phyloP scores from a whole-genome alignment of 164 flowering plant genomes.

The Kingdonia uniflora region DNA sequence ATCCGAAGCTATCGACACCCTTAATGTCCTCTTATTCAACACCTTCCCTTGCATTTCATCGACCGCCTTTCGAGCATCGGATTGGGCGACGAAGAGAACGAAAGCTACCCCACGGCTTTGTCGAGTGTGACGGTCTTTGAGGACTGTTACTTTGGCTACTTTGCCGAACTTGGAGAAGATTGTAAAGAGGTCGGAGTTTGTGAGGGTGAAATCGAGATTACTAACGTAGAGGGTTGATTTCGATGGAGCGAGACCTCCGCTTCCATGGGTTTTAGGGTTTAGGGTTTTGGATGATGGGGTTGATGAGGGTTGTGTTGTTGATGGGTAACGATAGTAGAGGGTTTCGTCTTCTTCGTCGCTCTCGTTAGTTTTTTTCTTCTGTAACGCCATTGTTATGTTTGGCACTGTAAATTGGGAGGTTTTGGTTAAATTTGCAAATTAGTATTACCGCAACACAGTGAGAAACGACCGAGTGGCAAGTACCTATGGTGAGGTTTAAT shows the following conservation, averaged over 20 bases:
- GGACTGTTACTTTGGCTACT: slow-evolving; percentile 75
- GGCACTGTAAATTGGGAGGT: too few relatives aligned
- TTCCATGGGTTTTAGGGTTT: slow-evolving; percentile 25
- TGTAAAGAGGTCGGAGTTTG: slow-evolving; percentile 89
- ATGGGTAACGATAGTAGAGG: slow-evolving; percentile 58
- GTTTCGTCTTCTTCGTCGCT: slow-evolving; percentile 70
- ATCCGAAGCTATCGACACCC: slow-evolving; percentile 65
- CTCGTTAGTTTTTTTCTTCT: too few relatives aligned
- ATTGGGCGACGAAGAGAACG: slow-evolving; percentile 58
- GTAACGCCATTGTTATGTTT: too few relatives aligned
- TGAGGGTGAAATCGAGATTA: slow-evolving; percentile 71
- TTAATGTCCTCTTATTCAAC: slow-evolving; percentile 58
- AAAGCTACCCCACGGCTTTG: slow-evolving; percentile 81
- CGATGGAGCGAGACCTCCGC: slow-evolving; percentile 84
- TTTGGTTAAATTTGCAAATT: too few relatives aligned
- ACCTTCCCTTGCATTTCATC: slow-evolving; percentile 56
- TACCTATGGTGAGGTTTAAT: too few relatives aligned
- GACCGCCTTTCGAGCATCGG: slow-evolving; percentile 60
- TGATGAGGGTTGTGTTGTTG: slow-evolving; percentile 24
- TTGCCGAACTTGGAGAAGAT: slow-evolving; percentile 96
- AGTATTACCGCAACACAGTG: too few relatives aligned
- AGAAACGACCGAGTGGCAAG: too few relatives aligned
- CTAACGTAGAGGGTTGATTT: slow-evolving; percentile 86
- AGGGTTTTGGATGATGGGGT: slow-evolving; percentile 1
- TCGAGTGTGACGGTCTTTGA: slow-evolving; percentile 63